Percentiles rank a stretch among this genome's conserved stretches.
These are phyloP conservation scores for Geoglossum cookeanum DNA, from an alignment of 2,329 filamentous ascomycete genomes.

Conservation along the genomic window DNA sequence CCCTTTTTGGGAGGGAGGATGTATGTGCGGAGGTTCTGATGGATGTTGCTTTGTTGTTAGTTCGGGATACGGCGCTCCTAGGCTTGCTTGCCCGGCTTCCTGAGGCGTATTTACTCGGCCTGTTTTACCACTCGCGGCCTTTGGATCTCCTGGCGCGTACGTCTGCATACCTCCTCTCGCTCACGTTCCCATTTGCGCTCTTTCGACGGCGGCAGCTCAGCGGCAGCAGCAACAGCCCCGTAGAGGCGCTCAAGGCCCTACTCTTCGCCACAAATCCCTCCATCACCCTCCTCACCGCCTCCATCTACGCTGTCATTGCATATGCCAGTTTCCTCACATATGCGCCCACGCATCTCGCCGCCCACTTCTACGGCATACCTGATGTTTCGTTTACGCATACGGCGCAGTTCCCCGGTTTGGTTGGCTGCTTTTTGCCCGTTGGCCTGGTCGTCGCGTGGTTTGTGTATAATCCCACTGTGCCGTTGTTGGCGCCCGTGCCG, in stretches of 20 bases:
- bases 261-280: conserved; percentile 39
- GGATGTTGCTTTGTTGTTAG: too few relatives aligned
- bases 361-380: conserved; percentile 54
- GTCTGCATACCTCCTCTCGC: too few relatives aligned
- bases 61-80: too few relatives aligned
- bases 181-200: too few relatives aligned
- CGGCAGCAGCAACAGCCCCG: neutral
- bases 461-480: conserved; percentile 47
- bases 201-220: neutral
- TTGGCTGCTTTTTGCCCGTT: conserved; percentile 42
- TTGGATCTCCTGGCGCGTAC: too few relatives aligned
- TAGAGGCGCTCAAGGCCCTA: conserved; percentile 17
- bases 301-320: conserved; percentile 57
- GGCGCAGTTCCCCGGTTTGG: conserved; percentile 28
- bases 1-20: neutral
- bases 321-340: conserved; percentile 49
- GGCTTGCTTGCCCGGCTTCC: too few relatives aligned
- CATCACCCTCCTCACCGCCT: conserved; percentile 49
- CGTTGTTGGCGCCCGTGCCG: conserved; percentile 30
- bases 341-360: conserved; percentile 52
- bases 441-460: conserved; percentile 57
- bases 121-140: too few relatives aligned
- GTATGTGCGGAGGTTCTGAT: neutral
- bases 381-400: conserved; percentile 49
- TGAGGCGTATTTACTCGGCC: too few relatives aligned